These are phyloP conservation scores for Aspergillus sp. DNA, from an alignment of 2,329 filamentous ascomycete species.

Conservation along the genomic window DNA sequence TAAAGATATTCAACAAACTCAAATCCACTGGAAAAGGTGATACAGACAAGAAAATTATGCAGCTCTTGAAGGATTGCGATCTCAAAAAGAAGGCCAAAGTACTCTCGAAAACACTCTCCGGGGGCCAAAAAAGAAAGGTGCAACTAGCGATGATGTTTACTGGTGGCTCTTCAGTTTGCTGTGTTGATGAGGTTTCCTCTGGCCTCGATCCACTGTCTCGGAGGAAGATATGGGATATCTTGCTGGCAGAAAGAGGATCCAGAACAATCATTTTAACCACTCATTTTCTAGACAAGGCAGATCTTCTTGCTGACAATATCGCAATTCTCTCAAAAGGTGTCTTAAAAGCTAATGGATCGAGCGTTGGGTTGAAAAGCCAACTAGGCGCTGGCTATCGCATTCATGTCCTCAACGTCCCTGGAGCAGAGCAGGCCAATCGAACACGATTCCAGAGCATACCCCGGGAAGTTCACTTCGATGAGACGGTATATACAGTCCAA, in stretches of 20 bases:
- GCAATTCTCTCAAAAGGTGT: slow-evolving; percentile 82
- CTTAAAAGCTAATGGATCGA: slow-evolving; percentile 78
- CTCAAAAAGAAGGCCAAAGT: slow-evolving; percentile 72
- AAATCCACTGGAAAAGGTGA: slow-evolving; percentile 65
- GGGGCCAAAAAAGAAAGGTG: slow-evolving; percentile 88
- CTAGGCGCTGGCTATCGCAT: slow-evolving; percentile 84
- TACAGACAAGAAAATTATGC: slow-evolving; percentile 57
- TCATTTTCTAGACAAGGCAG: slow-evolving; percentile 91
- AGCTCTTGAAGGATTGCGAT: slow-evolving; percentile 70
- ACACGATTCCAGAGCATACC: slow-evolving; percentile 55
- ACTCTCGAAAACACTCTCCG: slow-evolving; percentile 74
- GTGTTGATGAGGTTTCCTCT: slow-evolving; percentile 86
- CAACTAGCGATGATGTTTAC: slow-evolving; percentile 96
- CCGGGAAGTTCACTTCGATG: slow-evolving; percentile 65
- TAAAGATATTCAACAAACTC: slow-evolving; percentile 77
- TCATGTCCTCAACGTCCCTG: slow-evolving; percentile 63
- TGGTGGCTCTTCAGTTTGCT: slow-evolving; percentile 82
- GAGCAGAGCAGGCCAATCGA: slow-evolving; percentile 45
- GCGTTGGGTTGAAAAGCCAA: slow-evolving; percentile 78
- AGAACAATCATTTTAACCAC: slow-evolving; percentile 86
- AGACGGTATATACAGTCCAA: slow-evolving; percentile 69
- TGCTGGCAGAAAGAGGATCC: slow-evolving; percentile 77
- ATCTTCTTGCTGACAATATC: slow-evolving; percentile 84
- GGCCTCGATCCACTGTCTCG: slow-evolving; percentile 84
- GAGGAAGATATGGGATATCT: slow-evolving; percentile 90